phyloP scores from a whole-genome alignment of 2,329 filamentous ascomycete species.

The Paraconiothyrium sp. region DNA sequence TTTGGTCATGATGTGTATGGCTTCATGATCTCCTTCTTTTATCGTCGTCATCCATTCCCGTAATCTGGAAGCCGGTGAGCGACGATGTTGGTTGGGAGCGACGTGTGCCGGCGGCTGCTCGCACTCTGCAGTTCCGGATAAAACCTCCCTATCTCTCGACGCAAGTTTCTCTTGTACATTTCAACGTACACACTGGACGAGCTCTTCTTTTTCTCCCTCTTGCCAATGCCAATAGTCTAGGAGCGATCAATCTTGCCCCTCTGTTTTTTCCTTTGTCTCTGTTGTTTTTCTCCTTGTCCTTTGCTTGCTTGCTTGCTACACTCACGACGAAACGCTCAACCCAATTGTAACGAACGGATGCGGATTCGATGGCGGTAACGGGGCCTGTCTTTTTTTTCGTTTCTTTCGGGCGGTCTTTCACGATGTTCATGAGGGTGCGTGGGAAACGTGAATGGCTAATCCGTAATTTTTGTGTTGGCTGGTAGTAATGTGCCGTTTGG shows the following conservation, averaged over 20 bases:
- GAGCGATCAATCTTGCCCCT: conserved; percentile 24
- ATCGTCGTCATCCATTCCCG: conserved; percentile 31
- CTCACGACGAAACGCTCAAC: conserved; percentile 38
- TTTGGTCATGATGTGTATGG: conserved; percentile 39
- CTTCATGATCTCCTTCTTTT: conserved; percentile 23
- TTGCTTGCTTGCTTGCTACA: conserved; percentile 27
- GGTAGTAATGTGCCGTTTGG: neutral
- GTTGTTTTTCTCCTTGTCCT: conserved; percentile 21
- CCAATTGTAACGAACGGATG: conserved; percentile 29
- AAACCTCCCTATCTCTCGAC: neutral
- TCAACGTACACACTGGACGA: conserved; percentile 33
- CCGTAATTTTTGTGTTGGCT: conserved; percentile 25
- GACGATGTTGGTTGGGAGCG: conserved; percentile 12
- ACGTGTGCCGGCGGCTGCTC: neutral
- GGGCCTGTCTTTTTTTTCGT: neutral
- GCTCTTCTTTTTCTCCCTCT: conserved; percentile 20
- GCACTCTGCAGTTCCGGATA: neutral
- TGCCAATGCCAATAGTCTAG: conserved; percentile 19
- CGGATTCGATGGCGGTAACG: conserved; percentile 22
- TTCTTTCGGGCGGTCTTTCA: conserved; percentile 29
- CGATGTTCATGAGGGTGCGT: conserved; percentile 30
- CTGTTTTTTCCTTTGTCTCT: conserved; percentile 30
- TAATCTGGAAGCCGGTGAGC: conserved; percentile 31
- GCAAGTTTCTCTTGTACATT: conserved; percentile 35
- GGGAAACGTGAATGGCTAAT: conserved; percentile 33